Evolutionary conservation across 2,329 filamentous ascomycete species (phyloP).

Genomic region (Chaetomiaceae sp.): DNA sequence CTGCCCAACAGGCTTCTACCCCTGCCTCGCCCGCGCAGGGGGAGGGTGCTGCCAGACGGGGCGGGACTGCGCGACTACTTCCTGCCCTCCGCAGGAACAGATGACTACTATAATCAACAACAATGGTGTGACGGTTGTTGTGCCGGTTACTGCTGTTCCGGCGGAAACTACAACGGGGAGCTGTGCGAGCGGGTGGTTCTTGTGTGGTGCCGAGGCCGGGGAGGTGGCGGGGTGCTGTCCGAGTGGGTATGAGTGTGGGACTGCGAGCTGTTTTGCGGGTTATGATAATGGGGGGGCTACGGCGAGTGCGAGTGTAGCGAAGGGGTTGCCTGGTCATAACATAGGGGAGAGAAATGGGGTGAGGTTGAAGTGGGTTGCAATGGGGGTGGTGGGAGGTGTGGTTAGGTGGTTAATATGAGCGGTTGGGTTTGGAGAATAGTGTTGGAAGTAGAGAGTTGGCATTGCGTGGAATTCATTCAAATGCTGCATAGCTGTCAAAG

Average conservation of each 20-base stretch:
- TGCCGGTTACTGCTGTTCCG: conserved; percentile 50
- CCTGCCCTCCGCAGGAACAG: conserved; percentile 59
- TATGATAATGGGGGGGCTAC: conserved; percentile 41
- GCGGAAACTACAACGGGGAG: conserved; percentile 34
- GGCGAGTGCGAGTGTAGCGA: conserved; percentile 54
- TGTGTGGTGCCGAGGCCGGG: conserved; percentile 57
- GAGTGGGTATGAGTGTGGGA: conserved; percentile 67
- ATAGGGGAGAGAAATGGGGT: background rate
- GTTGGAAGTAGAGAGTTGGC: background rate
- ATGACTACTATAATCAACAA: conserved; percentile 58
- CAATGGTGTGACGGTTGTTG: conserved; percentile 66
- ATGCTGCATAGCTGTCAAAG: too few relatives aligned
- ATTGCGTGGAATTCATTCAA: background rate
- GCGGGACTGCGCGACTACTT: conserved; percentile 75
- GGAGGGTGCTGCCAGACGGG: conserved; percentile 85
- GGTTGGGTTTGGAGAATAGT: background rate
- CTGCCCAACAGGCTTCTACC: conserved; percentile 90
- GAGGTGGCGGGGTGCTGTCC: conserved; percentile 80
- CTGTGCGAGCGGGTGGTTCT: conserved; percentile 77
- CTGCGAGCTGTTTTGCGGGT: conserved; percentile 58
- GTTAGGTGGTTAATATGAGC: background rate
- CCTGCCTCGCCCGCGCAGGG: conserved; percentile 78
- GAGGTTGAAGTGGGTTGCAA: background rate
- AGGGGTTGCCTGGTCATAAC: conserved; percentile 40
- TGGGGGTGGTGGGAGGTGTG: conserved; percentile 1